Conservation (phyloP, 352 stramenopile species). For the Pythium pyrilobum region DNA sequence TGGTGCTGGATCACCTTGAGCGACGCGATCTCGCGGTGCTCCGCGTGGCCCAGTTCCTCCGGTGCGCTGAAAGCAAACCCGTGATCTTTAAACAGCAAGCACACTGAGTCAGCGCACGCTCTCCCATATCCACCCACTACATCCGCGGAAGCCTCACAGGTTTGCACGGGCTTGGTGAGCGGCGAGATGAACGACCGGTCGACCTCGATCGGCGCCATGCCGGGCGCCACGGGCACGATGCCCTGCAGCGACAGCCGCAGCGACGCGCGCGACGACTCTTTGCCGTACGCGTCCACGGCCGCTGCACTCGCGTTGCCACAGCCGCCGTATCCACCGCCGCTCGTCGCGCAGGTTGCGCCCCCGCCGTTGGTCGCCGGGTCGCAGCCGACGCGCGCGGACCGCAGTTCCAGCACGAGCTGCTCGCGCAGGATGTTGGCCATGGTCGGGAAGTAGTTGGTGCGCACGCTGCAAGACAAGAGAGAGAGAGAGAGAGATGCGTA, state of each 20-base stretch:
- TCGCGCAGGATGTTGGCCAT: slow-evolving; percentile 66
- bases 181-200: slow-evolving; percentile 11
- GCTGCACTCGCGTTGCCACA: not conserved
- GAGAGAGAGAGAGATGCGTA: slow-evolving; percentile 3
- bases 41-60: slow-evolving; percentile 11
- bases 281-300: not conserved
- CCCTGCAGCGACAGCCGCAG: not conserved
- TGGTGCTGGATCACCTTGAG: slow-evolving; percentile 43
- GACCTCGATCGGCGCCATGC: not conserved
- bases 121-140: no score
- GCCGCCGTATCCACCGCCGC: not conserved
- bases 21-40: slow-evolving; percentile 34
- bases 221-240: not conserved
- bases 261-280: not conserved
- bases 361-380: not conserved
- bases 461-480: slow-evolving; percentile 27
- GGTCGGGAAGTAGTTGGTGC: slow-evolving; percentile 60
- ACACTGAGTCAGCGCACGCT: no score
- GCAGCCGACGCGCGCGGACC: slow-evolving; percentile 33
- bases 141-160: not conserved
- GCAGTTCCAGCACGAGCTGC: slow-evolving; percentile 37
- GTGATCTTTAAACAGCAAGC: slow-evolving; percentile 24
- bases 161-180: not conserved
- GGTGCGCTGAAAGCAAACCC: slow-evolving; percentile 49
- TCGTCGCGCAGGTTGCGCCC: not conserved